phyloP scores from a whole-genome alignment of 371 early-diverging fungal genomes.

The Mucor piriformis region DNA sequence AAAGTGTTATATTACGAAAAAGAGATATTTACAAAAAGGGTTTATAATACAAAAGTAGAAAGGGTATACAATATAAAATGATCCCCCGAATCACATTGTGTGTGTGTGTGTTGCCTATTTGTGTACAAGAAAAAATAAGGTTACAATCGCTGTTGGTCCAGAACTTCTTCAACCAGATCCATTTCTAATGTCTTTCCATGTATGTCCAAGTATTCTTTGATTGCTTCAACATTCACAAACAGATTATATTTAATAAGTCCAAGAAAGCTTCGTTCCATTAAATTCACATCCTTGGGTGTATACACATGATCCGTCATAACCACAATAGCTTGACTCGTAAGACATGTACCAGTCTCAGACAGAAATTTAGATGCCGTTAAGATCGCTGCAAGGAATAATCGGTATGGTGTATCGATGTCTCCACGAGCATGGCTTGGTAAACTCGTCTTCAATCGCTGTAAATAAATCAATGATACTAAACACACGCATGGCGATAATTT shows the following conservation, averaged over 20 bases:
- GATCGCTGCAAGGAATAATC: constrained; percentile 73
- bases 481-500: constrained; percentile 52
- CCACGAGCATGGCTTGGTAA: constrained; percentile 70
- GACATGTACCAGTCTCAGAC: constrained; percentile 60
- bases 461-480: constrained; percentile 71
- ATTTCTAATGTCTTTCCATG: constrained; percentile 52
- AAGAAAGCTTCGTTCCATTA: constrained; percentile 53
- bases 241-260: constrained; percentile 52
- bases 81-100: constrained; percentile 13
- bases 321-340: constrained; percentile 63
- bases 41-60: neutral
- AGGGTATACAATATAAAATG: neutral
- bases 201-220: constrained; percentile 46
- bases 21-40: too few relatives aligned
- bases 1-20: too few relatives aligned
- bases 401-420: constrained; percentile 75
- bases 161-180: constrained; percentile 47
- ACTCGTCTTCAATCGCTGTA: constrained; percentile 70
- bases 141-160: constrained; percentile 22
- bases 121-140: constrained; percentile 9
- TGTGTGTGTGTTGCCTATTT: constrained; percentile 6
- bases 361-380: constrained; percentile 71
- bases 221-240: constrained; percentile 47
- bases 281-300: constrained; percentile 61
- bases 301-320: constrained; percentile 67